These are phyloP conservation scores for Glycine latifolia DNA, from an alignment of 306 rosid species.

Conservation along the genomic window DNA sequence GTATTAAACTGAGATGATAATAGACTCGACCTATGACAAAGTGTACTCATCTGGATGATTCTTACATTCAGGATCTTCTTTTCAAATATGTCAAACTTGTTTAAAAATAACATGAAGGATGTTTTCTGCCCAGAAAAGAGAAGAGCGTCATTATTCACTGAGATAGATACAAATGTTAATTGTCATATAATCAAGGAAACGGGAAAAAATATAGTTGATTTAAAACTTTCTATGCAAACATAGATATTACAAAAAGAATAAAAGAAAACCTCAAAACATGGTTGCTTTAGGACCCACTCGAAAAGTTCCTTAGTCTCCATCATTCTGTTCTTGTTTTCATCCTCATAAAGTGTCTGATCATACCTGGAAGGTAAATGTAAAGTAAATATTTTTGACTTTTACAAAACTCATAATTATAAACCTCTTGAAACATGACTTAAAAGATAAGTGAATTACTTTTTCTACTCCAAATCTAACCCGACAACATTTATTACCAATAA, in stretches of 20 bases:
- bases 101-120: constrained; percentile 28
- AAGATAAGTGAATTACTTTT: not conserved
- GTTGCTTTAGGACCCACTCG: constrained; percentile 16
- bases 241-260: not conserved
- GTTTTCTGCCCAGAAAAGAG: constrained; percentile 22
- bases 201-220: not conserved
- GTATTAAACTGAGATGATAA: not conserved
- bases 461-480: no score
- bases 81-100: constrained; percentile 32
- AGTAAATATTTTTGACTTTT: not conserved
- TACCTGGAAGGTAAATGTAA: constrained; percentile 1
- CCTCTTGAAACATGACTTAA: not conserved
- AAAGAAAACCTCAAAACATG: constrained; percentile 29
- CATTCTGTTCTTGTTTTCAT: constrained; percentile 29
- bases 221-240: not conserved
- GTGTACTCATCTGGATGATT: not conserved
- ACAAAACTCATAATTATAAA: not conserved
- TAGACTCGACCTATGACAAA: not conserved
- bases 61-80: constrained; percentile 26
- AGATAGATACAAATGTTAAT: constrained; percentile 10
- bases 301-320: constrained; percentile 32
- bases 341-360: constrained; percentile 28
- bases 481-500: not conserved
- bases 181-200: not conserved
- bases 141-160: constrained; percentile 7